phyloP scores from a whole-genome alignment of 176 grass and related monocot genomes.

The Hordeum marinum region DNA sequence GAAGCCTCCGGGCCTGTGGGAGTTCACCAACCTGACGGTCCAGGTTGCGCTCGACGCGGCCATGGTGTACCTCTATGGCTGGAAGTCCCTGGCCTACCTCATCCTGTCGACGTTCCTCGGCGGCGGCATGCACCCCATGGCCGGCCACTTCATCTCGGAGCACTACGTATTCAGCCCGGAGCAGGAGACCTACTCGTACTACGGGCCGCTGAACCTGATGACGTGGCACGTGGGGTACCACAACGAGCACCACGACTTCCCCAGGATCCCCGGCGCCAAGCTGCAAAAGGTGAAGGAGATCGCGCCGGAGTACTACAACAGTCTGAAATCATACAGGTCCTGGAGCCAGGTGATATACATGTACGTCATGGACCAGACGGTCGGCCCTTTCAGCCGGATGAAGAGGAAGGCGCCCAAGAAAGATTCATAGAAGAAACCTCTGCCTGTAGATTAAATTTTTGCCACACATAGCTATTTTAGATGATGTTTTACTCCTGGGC shows the following conservation, averaged over 20 bases:
- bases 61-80: conserved; percentile 57
- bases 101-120: conserved; percentile 81
- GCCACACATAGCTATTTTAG: neutral
- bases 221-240: conserved; percentile 92
- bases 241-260: conserved; percentile 98
- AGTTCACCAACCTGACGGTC: conserved; percentile 69
- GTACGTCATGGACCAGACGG: conserved; percentile 78
- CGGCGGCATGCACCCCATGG: conserved; percentile 96
- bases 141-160: conserved; percentile 93
- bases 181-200: conserved; percentile 95
- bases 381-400: conserved; percentile 90
- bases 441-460: neutral
- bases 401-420: conserved; percentile 78
- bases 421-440: conserved; percentile 24
- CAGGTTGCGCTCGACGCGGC: conserved; percentile 58
- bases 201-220: conserved; percentile 88
- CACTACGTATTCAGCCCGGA: conserved; percentile 80
- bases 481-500: neutral
- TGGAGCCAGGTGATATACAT: conserved; percentile 99
- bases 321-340: conserved; percentile 57
- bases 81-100: conserved; percentile 69
- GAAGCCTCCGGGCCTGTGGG: conserved; percentile 80
- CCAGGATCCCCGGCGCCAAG: conserved; percentile 69
- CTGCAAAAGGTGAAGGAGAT: conserved; percentile 89
- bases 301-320: conserved; percentile 74